phyloP scores from a whole-genome alignment of 2,329 filamentous ascomycete genomes.

The Lecanosticta acicola region DNA sequence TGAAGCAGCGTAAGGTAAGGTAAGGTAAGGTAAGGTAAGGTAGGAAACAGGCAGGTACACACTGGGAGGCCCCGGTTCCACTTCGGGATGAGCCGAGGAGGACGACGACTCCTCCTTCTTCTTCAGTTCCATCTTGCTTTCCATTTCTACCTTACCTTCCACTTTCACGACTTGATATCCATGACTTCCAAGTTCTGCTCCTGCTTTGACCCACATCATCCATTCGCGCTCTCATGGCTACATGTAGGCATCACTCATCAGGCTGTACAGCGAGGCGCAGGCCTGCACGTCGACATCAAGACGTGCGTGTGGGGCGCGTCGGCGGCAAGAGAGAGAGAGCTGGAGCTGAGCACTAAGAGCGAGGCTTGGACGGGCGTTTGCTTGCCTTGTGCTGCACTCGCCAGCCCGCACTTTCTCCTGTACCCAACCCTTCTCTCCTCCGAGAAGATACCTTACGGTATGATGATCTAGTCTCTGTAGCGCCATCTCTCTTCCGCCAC shows the following conservation, averaged over 20 bases:
- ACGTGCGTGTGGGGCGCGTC: neutral
- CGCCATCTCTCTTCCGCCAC: neutral
- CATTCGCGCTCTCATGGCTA: too few species aligned
- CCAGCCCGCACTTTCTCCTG: neutral
- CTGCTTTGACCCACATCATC: too few species aligned
- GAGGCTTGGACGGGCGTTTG: too few species aligned
- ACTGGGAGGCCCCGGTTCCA: too few species aligned
- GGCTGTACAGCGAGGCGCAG: neutral
- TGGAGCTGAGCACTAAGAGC: too few species aligned
- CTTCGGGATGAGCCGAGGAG: too few species aligned
- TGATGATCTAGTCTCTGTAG: neutral
- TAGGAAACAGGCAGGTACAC: too few species aligned
- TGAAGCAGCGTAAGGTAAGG: too few species aligned
- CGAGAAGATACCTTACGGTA: too few species aligned
- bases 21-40: too few species aligned
- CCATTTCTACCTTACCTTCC: neutral
- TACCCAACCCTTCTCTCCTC: neutral
- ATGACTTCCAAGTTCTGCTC: too few species aligned
- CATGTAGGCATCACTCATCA: neutral
- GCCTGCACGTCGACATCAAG: neutral
- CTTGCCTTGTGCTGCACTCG: neutral
- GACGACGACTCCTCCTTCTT: too few species aligned
- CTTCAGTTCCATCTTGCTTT: neutral
- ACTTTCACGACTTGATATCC: neutral
- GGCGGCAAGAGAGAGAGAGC: neutral